Evolutionary conservation across 2,329 filamentous ascomycete species (phyloP).

Genomic region (Neobulgaria alba): DNA sequence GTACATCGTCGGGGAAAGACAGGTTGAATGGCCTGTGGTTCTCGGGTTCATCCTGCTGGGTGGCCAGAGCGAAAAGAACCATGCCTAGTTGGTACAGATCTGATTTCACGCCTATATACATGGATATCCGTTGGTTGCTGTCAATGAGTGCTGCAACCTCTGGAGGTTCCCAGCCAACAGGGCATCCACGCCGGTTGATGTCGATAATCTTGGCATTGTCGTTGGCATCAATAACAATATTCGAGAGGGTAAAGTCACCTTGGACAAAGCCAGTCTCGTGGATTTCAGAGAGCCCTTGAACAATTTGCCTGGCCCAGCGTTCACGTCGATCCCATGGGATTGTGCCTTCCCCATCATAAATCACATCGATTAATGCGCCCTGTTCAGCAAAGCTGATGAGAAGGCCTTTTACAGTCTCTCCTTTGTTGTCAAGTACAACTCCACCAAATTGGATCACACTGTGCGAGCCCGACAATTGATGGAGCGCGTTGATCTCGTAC

Average conservation of each 20-base stretch:
- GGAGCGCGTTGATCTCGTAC: slow-evolving; percentile 95
- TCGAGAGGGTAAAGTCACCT: slow-evolving; percentile 93
- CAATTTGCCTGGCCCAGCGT: slow-evolving; percentile 85
- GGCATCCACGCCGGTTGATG: slow-evolving; percentile 94
- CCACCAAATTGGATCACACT: slow-evolving; percentile 83
- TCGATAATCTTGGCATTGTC: slow-evolving; percentile 95
- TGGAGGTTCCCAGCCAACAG: slow-evolving; percentile 94
- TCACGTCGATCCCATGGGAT: slow-evolving; percentile 64
- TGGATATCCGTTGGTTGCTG: slow-evolving; percentile 80
- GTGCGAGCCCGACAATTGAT: slow-evolving; percentile 60
- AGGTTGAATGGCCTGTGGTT: slow-evolving; percentile 62
- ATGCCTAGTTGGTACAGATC: slow-evolving; percentile 95
- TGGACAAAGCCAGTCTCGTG: slow-evolving; percentile 96
- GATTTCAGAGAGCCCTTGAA: slow-evolving; percentile 81
- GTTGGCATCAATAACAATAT: slow-evolving; percentile 82
- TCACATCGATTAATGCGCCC: slow-evolving; percentile 81
- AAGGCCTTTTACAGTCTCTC: slow-evolving; percentile 71
- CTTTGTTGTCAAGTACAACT: slow-evolving; percentile 72
- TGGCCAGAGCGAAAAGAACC: slow-evolving; percentile 85
- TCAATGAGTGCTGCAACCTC: slow-evolving; percentile 81
- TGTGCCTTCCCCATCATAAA: slow-evolving; percentile 65
- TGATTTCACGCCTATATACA: slow-evolving; percentile 98
- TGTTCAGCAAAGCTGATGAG: slow-evolving; percentile 81
- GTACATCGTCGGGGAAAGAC: slow-evolving; percentile 51
- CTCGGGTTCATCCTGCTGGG: slow-evolving; percentile 85